Percentiles rank a stretch among this genome's conserved stretches.
Evolutionary conservation across 805 yeast species (phyloP).

Genomic region (Saturnispora serradocipensis): DNA sequence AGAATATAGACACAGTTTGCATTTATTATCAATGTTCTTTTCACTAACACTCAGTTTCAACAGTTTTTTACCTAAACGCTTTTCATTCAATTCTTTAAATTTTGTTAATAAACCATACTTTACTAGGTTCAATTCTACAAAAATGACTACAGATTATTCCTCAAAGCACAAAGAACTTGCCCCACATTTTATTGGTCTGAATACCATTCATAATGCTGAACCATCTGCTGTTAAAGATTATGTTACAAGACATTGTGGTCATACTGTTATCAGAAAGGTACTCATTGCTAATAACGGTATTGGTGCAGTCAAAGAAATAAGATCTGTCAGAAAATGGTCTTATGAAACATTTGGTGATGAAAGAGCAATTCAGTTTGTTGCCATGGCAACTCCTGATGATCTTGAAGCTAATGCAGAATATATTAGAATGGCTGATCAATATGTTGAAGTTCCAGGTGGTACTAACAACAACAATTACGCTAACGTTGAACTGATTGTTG

Average conservation of each 20-base stretch:
- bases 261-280: constrained; percentile 82
- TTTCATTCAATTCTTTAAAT: not conserved
- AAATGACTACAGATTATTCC: constrained; percentile 6
- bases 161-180: constrained; percentile 38
- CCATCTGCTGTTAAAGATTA: constrained; percentile 75
- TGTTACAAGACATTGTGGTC: constrained; percentile 82
- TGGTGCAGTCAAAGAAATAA: constrained; percentile 97
- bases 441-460: constrained; percentile 97
- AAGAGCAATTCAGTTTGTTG: constrained; percentile 86
- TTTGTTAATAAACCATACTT: not conserved
- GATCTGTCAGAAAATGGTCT: constrained; percentile 98
- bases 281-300: constrained; percentile 98
- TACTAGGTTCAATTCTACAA: not conserved
- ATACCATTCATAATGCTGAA: constrained; percentile 68
- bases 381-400: constrained; percentile 99
- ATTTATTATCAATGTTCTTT: not conserved
- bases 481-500: constrained; percentile 94
- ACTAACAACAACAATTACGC: constrained; percentile 98
- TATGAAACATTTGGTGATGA: constrained; percentile 98
- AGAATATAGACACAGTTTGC: no score
- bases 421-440: constrained; percentile 98
- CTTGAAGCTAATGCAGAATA: constrained; percentile 94
- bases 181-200: constrained; percentile 71
- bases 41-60: not conserved
- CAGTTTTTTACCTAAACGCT: not conserved